A percentile compares a stretch with the other conserved stretches of the same genome.
These are phyloP conservation scores for Oehlia diaphana DNA, from an alignment of 192 early-diverging fungal species.

Conservation along the genomic window DNA sequence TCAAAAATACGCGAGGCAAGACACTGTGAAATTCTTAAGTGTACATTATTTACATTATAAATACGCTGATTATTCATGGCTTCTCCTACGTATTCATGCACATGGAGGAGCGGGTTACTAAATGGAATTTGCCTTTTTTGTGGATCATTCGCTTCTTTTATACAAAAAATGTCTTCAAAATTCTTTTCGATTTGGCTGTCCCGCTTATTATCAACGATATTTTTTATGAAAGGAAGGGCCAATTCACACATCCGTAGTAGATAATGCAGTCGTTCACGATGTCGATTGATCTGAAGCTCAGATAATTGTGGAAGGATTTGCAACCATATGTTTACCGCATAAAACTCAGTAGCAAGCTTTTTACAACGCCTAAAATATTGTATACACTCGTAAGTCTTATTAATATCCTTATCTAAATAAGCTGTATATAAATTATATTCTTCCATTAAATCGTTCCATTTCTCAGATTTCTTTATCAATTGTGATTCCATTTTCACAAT, in stretches of 20 bases:
- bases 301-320: neutral
- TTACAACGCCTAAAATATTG: neutral
- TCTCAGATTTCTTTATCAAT: neutral
- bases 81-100: too few species aligned
- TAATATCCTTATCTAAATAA: slow-evolving; percentile 12
- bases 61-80: neutral
- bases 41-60: neutral
- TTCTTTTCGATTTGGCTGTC: too few species aligned
- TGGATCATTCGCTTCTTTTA: neutral
- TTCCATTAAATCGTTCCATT: neutral
- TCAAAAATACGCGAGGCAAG: slow-evolving; percentile 9
- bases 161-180: slow-evolving; percentile 13
- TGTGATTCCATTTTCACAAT: neutral
- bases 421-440: slow-evolving; percentile 7
- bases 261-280: neutral
- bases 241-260: neutral
- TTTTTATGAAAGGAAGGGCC: neutral
- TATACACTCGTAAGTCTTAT: neutral
- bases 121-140: slow-evolving; percentile 4
- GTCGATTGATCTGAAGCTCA: neutral
- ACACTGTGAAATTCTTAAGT: neutral
- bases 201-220: too few species aligned
- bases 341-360: neutral
- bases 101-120: neutral
- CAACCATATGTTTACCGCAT: slow-evolving; percentile 7